Base-by-base conservation (phyloP, 1,284 basidiomycete genomes). In the Sporisorium scitamineum region DNA sequence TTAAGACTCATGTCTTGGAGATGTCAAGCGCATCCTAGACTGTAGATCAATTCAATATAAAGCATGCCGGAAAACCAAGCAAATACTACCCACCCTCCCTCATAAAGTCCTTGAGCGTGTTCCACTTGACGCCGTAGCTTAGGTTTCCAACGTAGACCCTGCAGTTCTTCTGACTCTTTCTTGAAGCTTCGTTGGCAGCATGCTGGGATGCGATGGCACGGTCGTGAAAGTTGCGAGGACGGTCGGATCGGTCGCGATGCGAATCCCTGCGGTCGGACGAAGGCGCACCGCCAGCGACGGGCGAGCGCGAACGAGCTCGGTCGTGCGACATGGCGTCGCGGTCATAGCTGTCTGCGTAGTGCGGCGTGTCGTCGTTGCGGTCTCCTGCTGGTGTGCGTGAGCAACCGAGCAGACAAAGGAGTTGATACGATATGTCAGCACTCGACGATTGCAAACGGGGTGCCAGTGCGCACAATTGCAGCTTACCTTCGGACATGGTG, bases 131-230 rank as follows among this genome's bases (percentile, higher is more conserved):
- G 87, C 95, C 93, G 89, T 97, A 98, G 85, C 92, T 93, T 87
- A 98, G 90, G 87, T 98, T 98, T 85, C 95, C 96, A 86, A 98
- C 94, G 85, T 99, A 98, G 82, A 98, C 94, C 77, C 96, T 90
- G 87, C 97, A 95, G 89, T 98, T 95, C 89, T 94, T 91, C 89
- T 95, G 93, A 91, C 93, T 94, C 84, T 92, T 90, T 87, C 95
- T 94, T 81, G 94, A 91, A 34, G 86, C 86, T 67, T 87, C 86
- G 42, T 57, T 45, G 11, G 76, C 72, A 37, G 72, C 72, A 41
- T 67, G 67, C 9, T 75, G 67, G 2, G 62, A 67, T 53, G 76
- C 70, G 11, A 66, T 22, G 39, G 56, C 64, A 16, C 68, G 64
- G 31, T 71, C 70, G 34, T 67, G 60, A n/a, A 67, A 61, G 62